Base-by-base conservation (phyloP, 2,329 filamentous ascomycete species). In the Emmonsia crescens region DNA sequence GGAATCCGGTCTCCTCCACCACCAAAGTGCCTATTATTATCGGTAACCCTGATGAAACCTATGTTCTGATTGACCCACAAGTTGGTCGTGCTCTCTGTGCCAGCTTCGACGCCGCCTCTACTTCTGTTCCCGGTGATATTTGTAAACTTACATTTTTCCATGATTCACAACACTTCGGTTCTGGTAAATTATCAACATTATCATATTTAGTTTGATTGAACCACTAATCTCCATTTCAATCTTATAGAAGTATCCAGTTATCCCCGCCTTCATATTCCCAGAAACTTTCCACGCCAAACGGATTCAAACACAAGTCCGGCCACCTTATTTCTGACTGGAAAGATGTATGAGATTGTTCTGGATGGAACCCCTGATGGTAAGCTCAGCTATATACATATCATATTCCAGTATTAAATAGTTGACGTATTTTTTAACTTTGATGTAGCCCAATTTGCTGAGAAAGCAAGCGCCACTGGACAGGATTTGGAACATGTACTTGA, bases 281-380 rank as follows among this genome's bases (percentile, higher is more conserved):
- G 6, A 27, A 59, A 68, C 58, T 52, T 68, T 1, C 65, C 66
- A 21, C 62, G 64, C 44, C 65, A 66, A 62, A 66, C 64, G 60
- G 65, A 68, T 56, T 67, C 57, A 38, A 63, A 66, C 61, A 66
- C 62, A 61, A 69, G 68, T 61, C 63, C 68, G 60, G 65, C 67
- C 59, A 69, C 66, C 59, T 64, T 69, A 27, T 66, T 66, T 29
- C 27, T 70, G 36, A 58, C 21, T 27, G 66, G 69, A 60, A 67
- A 67, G 42, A 71, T 69, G 67, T 64, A 70, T 60, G 61, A 71
- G 38, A 63, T 71, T 57, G 63, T 64, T 57, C 54, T 70, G 49
- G 66, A 71, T 66, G 63, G 65, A 51, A 71, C 66, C 38, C 27
- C 40, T 60, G 68, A 71, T 68, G 65, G 69, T 68, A 67, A 40